Conservation (phyloP, 2,329 filamentous ascomycete genomes). For the Paecilomyces sp. region DNA sequence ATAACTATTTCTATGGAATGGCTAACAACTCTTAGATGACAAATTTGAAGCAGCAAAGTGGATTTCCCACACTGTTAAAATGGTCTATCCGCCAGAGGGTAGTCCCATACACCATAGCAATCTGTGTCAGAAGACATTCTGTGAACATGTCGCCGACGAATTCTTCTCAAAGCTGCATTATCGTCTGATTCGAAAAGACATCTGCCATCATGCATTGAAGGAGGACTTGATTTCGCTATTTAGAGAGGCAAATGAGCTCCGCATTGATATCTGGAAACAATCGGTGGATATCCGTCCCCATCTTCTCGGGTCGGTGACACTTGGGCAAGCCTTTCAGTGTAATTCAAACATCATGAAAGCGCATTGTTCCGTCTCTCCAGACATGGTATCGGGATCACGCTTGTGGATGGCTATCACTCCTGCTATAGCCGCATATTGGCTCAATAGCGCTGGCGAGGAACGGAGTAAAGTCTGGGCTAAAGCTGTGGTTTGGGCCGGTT, state of each 20-base stretch:
- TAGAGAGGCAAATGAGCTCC: neutral
- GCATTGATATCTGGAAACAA: neutral
- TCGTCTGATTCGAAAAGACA: too few relatives aligned
- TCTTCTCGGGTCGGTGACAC: neutral
- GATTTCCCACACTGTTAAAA: neutral
- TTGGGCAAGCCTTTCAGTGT: neutral
- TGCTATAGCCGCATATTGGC: neutral
- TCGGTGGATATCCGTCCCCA: neutral
- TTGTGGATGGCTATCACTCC: neutral
- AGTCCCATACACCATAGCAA: neutral
- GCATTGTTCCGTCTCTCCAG: neutral
- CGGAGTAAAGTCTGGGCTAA: neutral
- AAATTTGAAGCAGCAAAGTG: neutral
- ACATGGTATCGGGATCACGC: neutral
- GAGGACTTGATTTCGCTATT: neutral
- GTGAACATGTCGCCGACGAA: neutral
- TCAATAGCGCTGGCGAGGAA: neutral
- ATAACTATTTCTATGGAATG: too few relatives aligned
- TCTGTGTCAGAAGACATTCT: neutral
- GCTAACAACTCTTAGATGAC: neutral
- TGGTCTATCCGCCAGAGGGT: neutral
- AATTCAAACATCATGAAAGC: neutral
- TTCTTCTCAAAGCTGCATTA: too few relatives aligned
- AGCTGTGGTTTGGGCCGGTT: neutral
- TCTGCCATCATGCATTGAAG: too few relatives aligned